These are phyloP conservation scores for Ceratobasidium sp. DNA, from an alignment of 1,284 basidiomycete species.

Conservation along the genomic window DNA sequence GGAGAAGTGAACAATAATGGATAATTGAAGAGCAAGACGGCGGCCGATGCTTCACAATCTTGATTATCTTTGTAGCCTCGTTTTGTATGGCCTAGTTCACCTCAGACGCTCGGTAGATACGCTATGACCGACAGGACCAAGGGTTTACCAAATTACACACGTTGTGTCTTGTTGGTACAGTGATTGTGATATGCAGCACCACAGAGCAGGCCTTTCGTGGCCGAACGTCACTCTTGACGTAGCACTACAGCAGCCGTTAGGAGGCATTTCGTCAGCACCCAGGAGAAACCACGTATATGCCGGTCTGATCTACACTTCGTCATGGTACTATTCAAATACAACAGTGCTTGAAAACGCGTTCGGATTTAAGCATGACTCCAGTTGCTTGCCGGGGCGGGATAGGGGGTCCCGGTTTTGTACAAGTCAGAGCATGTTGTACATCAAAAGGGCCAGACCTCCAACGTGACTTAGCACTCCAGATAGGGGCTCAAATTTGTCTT, in stretches of 20 bases:
- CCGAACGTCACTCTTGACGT: background rate
- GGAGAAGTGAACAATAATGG: background rate
- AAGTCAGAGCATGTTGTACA: too few species aligned
- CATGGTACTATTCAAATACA: too few species aligned
- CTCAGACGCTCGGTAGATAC: background rate
- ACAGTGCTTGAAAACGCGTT: too few species aligned
- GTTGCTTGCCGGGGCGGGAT: too few species aligned
- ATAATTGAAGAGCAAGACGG: background rate
- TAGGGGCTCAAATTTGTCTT: too few species aligned
- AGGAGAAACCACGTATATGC: background rate
- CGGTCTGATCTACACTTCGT: background rate
- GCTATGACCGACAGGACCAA: background rate
- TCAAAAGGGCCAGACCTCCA: too few species aligned
- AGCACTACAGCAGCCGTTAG: background rate
- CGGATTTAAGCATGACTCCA: too few species aligned
- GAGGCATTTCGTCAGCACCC: background rate
- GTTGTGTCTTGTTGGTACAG: background rate
- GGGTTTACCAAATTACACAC: background rate
- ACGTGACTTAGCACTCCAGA: too few species aligned
- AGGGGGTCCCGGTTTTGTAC: too few species aligned
- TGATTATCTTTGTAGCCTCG: background rate
- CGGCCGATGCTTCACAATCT: background rate
- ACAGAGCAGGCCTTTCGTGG: background rate
- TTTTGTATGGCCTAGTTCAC: background rate
- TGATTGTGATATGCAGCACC: background rate